Percentiles rank a stretch among this genome's conserved stretches.
phyloP scores from a whole-genome alignment of 345 rosid species.

The Leavenworthia alabamica region DNA sequence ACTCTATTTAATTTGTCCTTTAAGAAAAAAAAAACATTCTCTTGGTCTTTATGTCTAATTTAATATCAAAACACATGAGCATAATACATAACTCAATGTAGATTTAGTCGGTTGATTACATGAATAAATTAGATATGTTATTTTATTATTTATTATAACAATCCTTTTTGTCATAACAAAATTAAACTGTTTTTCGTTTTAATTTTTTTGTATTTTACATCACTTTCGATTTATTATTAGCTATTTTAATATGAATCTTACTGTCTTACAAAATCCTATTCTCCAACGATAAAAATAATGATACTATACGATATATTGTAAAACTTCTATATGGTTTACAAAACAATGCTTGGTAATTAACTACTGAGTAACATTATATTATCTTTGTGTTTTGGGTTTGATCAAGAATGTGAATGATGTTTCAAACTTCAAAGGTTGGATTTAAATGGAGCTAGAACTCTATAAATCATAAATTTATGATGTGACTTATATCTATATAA shows the following conservation, averaged over 20 bases:
- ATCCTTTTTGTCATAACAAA: not conserved
- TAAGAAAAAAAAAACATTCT: not conserved
- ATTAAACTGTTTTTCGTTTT: not conserved
- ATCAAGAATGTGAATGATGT: not conserved
- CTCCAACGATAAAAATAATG: not conserved
- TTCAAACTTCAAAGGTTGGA: not conserved
- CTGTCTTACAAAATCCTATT: not conserved
- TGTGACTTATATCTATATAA: too few species aligned
- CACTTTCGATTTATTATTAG: too few species aligned
- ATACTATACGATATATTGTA: not conserved
- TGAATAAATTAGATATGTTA: not conserved
- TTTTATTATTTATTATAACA: too few species aligned
- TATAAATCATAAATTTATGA: too few species aligned
- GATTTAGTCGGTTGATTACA: not conserved
- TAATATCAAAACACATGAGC: not conserved
- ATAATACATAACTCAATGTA: not conserved
- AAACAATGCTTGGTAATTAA: not conserved
- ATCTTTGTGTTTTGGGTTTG: not conserved
- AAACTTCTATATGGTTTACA: not conserved
- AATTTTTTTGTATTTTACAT: too few species aligned
- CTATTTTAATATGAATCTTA: too few species aligned
- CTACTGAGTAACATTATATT: not conserved
- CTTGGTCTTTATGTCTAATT: not conserved
- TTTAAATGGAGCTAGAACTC: not conserved
- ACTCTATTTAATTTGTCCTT: not conserved